Evolutionary conservation across 441 rosid genomes (phyloP).

Genomic region (Adansonia rubrostipa): DNA sequence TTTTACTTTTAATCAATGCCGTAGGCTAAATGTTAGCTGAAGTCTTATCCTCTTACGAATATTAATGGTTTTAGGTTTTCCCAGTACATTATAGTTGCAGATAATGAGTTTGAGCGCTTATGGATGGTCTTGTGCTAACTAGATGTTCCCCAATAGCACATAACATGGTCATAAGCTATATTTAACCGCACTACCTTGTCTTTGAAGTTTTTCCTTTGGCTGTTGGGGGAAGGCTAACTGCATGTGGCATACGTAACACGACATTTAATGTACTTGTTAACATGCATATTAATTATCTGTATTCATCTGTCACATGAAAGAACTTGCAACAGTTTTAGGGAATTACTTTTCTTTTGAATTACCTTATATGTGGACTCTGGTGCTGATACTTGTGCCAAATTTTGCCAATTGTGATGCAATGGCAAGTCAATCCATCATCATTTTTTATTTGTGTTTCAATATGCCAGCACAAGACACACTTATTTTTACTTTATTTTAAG

Average conservation of each 20-base stretch:
- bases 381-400: neutral
- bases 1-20: neutral
- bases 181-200: conserved; percentile 21
- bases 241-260: conserved; percentile 30
- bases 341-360: neutral
- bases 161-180: conserved; percentile 34
- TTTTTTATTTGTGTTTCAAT: neutral
- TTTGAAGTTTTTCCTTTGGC: conserved; percentile 36
- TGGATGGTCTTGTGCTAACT: conserved; percentile 35
- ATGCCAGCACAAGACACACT: too few species aligned
- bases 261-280: neutral
- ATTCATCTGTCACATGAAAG: neutral
- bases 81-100: neutral
- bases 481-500: neutral
- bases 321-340: neutral
- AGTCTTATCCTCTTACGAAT: neutral
- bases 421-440: neutral
- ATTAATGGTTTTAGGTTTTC: neutral
- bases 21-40: neutral
- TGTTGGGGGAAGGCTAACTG: conserved; percentile 35
- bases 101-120: conserved; percentile 24
- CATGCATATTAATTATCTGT: neutral
- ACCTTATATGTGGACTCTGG: neutral
- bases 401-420: neutral
- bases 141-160: conserved; percentile 24